Conservation (phyloP, 106 monocot species). For the Platanthera zijinensis region DNA sequence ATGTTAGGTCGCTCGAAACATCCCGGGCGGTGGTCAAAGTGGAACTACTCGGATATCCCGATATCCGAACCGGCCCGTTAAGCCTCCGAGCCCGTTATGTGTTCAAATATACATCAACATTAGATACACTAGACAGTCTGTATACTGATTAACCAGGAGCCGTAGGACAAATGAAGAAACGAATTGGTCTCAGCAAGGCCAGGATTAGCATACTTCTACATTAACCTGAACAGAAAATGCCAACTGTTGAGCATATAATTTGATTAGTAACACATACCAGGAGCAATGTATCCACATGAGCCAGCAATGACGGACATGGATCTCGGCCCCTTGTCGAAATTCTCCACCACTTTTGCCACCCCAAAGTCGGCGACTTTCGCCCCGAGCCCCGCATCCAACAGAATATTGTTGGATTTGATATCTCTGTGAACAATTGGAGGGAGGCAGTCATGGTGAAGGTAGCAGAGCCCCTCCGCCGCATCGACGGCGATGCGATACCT, state of each 20-base stretch:
- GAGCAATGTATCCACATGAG: conserved; percentile 20
- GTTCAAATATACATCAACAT: background rate
- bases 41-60: too few relatives aligned
- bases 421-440: conserved; percentile 22
- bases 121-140: background rate
- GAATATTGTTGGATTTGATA: conserved; percentile 25
- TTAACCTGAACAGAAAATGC: background rate
- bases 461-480: conserved; percentile 24
- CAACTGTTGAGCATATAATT: background rate
- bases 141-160: background rate
- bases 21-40: too few relatives aligned
- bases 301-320: conserved; percentile 21
- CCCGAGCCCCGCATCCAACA: conserved; percentile 18
- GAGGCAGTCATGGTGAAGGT: conserved; percentile 25
- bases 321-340: conserved; percentile 6
- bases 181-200: too few relatives aligned
- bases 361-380: conserved; percentile 25
- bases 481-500: conserved; percentile 25
- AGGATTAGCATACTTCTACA: too few relatives aligned
- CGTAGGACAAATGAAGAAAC: background rate
- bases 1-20: background rate
- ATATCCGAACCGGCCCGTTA: too few relatives aligned
- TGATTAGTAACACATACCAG: conserved; percentile 8
- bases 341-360: conserved; percentile 21
- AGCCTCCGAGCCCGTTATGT: background rate